These are phyloP conservation scores for Vigna trinervia DNA, from an alignment of 306 rosid genomes.

Conservation along the genomic window DNA sequence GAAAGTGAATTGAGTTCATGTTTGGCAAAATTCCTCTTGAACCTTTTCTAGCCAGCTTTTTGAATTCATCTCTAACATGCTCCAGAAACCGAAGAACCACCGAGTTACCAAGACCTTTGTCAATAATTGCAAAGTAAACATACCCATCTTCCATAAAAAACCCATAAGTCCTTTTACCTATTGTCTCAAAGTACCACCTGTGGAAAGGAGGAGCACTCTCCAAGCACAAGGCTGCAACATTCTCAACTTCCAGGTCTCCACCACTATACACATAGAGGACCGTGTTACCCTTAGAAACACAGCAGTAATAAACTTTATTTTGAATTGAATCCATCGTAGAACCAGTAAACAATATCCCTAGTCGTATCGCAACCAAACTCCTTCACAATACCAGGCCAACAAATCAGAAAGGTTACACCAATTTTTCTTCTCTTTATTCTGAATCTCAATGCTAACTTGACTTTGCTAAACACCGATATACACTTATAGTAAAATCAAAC, in stretches of 20 bases:
- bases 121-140: slow-evolving; percentile 71
- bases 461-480: slow-evolving; percentile 20
- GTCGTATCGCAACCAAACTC: slow-evolving; percentile 38
- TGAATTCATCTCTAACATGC: slow-evolving; percentile 83
- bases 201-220: slow-evolving; percentile 78
- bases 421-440: slow-evolving; percentile 30
- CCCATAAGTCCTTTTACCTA: slow-evolving; percentile 67
- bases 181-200: slow-evolving; percentile 83
- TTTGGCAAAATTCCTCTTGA: slow-evolving; percentile 70
- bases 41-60: slow-evolving; percentile 61
- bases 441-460: slow-evolving; percentile 31
- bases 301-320: slow-evolving; percentile 71
- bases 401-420: slow-evolving; percentile 15
- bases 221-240: slow-evolving; percentile 67
- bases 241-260: slow-evolving; percentile 66
- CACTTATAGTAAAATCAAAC: slow-evolving; percentile 9
- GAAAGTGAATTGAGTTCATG: slow-evolving; percentile 57
- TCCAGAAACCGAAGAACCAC: slow-evolving; percentile 75
- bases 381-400: slow-evolving; percentile 30
- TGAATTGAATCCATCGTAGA: slow-evolving; percentile 64
- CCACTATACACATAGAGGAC: slow-evolving; percentile 63
- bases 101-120: slow-evolving; percentile 61
- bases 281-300: slow-evolving; percentile 67
- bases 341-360: slow-evolving; percentile 19
- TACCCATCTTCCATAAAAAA: slow-evolving; percentile 79